Evolutionary conservation across 169 alveolate species (phyloP).

Genomic region (Plasmodium knowlesi): DNA sequence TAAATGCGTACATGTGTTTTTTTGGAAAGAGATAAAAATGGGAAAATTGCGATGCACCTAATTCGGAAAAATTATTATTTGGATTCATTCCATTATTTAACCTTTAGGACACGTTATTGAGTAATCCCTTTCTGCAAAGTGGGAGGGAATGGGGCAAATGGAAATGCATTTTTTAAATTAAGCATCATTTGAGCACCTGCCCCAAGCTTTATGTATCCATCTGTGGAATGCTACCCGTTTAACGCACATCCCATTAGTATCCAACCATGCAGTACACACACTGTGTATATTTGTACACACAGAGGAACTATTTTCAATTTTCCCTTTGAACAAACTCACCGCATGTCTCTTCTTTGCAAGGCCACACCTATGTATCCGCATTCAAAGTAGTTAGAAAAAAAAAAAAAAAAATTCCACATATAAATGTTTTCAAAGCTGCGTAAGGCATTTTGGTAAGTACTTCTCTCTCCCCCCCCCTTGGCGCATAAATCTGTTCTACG

Average conservation of each 20-base stretch:
- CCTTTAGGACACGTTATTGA: slow-evolving; percentile 74
- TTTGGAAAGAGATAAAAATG: background rate
- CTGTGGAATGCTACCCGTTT: background rate
- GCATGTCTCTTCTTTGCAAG: slow-evolving; percentile 62
- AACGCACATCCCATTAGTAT: background rate
- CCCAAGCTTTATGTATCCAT: background rate
- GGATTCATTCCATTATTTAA: background rate
- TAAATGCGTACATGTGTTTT: background rate
- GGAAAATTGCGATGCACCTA: background rate
- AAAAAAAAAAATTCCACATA: background rate
- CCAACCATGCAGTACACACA: background rate
- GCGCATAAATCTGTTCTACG: background rate
- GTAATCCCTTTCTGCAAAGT: slow-evolving; percentile 56
- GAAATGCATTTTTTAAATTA: background rate
- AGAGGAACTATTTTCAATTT: background rate
- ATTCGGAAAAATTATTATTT: background rate
- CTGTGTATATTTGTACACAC: background rate
- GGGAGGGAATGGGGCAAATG: background rate
- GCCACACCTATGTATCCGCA: slow-evolving; percentile 50
- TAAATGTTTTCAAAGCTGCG: background rate
- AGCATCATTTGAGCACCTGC: background rate
- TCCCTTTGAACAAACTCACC: slow-evolving; percentile 7
- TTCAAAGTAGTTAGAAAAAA: background rate
- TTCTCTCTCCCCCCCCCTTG: background rate
- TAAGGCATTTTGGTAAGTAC: background rate